These are phyloP conservation scores for Ogataea dorogensis DNA, from an alignment of 805 yeast genomes.

Conservation along the genomic window DNA sequence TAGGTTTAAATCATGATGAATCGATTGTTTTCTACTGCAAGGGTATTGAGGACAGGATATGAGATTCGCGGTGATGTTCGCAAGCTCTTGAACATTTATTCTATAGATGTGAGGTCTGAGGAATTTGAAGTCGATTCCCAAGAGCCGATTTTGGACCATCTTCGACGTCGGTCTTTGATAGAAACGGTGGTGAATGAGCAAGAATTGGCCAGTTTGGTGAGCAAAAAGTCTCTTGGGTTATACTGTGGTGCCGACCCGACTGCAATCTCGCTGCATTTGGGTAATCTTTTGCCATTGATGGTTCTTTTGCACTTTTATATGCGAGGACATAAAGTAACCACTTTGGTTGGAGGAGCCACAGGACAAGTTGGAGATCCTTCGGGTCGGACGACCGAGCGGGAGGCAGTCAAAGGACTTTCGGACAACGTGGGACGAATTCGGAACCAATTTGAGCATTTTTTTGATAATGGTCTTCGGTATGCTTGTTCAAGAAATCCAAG, in stretches of 20 bases:
- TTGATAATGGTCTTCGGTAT: constrained; percentile 59
- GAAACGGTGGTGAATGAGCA: constrained; percentile 41
- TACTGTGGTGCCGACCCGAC: constrained; percentile 98
- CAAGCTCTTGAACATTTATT: constrained; percentile 19
- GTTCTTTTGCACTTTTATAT: constrained; percentile 77
- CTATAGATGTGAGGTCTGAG: constrained; percentile 19
- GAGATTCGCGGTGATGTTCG: constrained; percentile 5
- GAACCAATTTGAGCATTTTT: constrained; percentile 59
- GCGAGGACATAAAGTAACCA: constrained; percentile 81
- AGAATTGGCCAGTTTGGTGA: constrained; percentile 22
- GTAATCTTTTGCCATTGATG: constrained; percentile 86
- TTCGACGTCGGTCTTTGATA: constrained; percentile 47
- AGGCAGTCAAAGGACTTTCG: constrained; percentile 47
- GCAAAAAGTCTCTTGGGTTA: constrained; percentile 46
- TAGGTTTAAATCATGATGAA: constrained; percentile 7
- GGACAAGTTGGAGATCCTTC: constrained; percentile 97
- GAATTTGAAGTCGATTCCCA: constrained; percentile 33
- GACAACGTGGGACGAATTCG: constrained; percentile 60
- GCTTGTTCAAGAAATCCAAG: constrained; percentile 49
- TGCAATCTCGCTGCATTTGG: constrained; percentile 84
- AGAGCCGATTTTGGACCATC: constrained; percentile 40
- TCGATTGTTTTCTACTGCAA: constrained; percentile 4
- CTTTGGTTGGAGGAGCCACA: constrained; percentile 92
- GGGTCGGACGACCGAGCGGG: constrained; percentile 79
- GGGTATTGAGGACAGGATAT: not conserved